Conservation (phyloP, 495 filamentous ascomycete genomes). For the Hyaloscypha finlandica region DNA sequence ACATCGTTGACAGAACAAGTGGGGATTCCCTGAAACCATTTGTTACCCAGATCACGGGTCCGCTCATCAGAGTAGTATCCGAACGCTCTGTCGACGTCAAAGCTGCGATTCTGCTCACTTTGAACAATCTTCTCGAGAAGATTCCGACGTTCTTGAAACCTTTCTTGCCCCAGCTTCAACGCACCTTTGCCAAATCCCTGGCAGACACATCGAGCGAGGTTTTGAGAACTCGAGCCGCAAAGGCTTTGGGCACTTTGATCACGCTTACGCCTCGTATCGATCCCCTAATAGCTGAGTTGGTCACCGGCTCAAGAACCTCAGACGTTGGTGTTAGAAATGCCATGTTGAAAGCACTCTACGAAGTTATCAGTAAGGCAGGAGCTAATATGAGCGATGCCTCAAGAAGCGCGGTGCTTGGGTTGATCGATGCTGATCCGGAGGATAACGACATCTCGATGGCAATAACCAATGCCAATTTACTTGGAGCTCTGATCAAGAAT, state of each 20-base stretch:
- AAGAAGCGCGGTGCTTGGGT: slow-evolving; percentile 71
- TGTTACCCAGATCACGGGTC: slow-evolving; percentile 96
- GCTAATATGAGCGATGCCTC: slow-evolving; percentile 91
- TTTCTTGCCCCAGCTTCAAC: slow-evolving; percentile 93
- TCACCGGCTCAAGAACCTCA: slow-evolving; percentile 87
- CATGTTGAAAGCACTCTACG: slow-evolving; percentile 96
- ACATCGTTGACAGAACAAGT: slow-evolving; percentile 89
- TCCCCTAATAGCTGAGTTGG: slow-evolving; percentile 80
- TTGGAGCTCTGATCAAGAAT: slow-evolving; percentile 86
- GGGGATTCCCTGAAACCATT: slow-evolving; percentile 84
- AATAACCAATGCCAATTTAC: slow-evolving; percentile 84
- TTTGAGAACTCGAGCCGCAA: slow-evolving; percentile 86
- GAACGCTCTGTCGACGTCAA: slow-evolving; percentile 95
- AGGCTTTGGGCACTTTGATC: slow-evolving; percentile 92
- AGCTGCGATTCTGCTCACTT: slow-evolving; percentile 87
- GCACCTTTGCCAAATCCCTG: slow-evolving; percentile 93
- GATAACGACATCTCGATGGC: slow-evolving; percentile 73
- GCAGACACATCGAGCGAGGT: slow-evolving; percentile 92
- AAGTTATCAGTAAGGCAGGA: slow-evolving; percentile 93
- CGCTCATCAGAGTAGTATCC: slow-evolving; percentile 94
- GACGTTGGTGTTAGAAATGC: slow-evolving; percentile 90
- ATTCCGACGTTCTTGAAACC: slow-evolving; percentile 95
- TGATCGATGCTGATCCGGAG: slow-evolving; percentile 84
- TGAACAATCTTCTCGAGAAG: slow-evolving; percentile 95
- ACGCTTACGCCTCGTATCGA: slow-evolving; percentile 95